Base-by-base conservation (phyloP, 768 basidiomycete genomes). In the Tulasnella sp. region DNA sequence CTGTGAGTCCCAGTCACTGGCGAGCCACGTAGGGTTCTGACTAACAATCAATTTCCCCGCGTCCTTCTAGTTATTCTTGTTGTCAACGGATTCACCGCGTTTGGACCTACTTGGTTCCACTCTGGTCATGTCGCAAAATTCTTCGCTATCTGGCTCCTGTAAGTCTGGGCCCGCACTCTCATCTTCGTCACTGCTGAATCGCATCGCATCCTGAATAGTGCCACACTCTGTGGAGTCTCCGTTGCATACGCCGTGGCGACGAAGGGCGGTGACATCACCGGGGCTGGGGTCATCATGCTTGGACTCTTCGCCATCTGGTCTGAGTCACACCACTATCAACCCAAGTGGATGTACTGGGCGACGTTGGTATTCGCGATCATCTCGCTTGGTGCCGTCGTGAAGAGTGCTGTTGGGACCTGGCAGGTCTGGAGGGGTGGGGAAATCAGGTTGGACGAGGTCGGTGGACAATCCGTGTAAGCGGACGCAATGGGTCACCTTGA, bases 71-170 rank as follows among this genome's bases (percentile, higher is more conserved):
- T 45, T 15, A 58, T 41, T 17, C 27, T 27, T 10, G 11, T 60
- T 9, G 24, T 47, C 41, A 19, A 42, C 30, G 5, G 19, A 15
- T 26, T 30, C 51, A 50, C 58, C 17, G 21, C 58, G 7, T 41
- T 63, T 13, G 48, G 47, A 50, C 62, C n/a, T 30, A 51, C 3
- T 54, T 61, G 43, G 43, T 58, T 34, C 62, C 60, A 61, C 26
- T 63, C 62, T 2, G n/a, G 45, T 17, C 10, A 26, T 5, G 38
- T 43, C 10, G 30, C 44, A 19, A 63, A 42, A 51, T 32, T 63
- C 32, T 45, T 63, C 38, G 61, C 61, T 7, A 47, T 63, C n/a
- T 63, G 61, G 61, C 34, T 63, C n/a, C 29, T 63, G 61, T 63
- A 61, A 9, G 61, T 38, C 3, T 15, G 15, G 34, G 15, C 34